Percentiles rank a stretch among this genome's conserved stretches.
Evolutionary conservation across 352 stramenopile genomes (phyloP).

Genomic region (Globisporangium uncinulatum): DNA sequence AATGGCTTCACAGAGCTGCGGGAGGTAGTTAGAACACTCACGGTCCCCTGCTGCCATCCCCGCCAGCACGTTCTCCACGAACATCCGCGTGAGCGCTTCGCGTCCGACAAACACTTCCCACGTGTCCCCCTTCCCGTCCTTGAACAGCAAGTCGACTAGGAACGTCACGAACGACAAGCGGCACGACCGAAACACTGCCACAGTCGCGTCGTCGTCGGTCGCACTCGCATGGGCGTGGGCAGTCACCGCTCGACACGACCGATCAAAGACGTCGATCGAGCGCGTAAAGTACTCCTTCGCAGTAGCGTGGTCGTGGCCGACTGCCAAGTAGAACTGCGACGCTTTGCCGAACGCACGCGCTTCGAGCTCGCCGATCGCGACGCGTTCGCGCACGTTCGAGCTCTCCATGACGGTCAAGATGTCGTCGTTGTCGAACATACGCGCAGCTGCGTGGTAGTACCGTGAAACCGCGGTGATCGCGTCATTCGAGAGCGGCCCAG

Average conservation of each 20-base stretch:
- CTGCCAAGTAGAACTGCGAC: slow-evolving; percentile 52
- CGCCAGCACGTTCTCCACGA: slow-evolving; percentile 58
- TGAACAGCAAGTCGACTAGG: slow-evolving; percentile 58
- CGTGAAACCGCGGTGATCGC: slow-evolving; percentile 40
- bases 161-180: slow-evolving; percentile 68
- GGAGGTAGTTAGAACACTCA: slow-evolving; percentile 71
- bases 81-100: slow-evolving; percentile 30
- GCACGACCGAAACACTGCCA: slow-evolving; percentile 29
- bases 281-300: slow-evolving; percentile 54
- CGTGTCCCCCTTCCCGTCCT: slow-evolving; percentile 17
- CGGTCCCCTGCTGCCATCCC: slow-evolving; percentile 59
- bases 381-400: slow-evolving; percentile 30
- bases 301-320: slow-evolving; percentile 25
- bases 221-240: not conserved
- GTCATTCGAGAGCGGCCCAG: slow-evolving; percentile 11
- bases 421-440: slow-evolving; percentile 81
- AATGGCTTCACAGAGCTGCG: slow-evolving; percentile 62
- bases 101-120: slow-evolving; percentile 35
- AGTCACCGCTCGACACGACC: slow-evolving; percentile 21
- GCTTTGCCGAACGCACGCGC: slow-evolving; percentile 61
- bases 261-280: slow-evolving; percentile 56
- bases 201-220: slow-evolving; percentile 3
- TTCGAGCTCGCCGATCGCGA: slow-evolving; percentile 56
- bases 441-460: slow-evolving; percentile 72
- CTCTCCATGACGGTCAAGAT: slow-evolving; percentile 64